Percentiles rank a stretch among this genome's conserved stretches.
Evolutionary conservation across 2,329 filamentous ascomycete species (phyloP).

Genomic region (Cytospora chrysosperma): DNA sequence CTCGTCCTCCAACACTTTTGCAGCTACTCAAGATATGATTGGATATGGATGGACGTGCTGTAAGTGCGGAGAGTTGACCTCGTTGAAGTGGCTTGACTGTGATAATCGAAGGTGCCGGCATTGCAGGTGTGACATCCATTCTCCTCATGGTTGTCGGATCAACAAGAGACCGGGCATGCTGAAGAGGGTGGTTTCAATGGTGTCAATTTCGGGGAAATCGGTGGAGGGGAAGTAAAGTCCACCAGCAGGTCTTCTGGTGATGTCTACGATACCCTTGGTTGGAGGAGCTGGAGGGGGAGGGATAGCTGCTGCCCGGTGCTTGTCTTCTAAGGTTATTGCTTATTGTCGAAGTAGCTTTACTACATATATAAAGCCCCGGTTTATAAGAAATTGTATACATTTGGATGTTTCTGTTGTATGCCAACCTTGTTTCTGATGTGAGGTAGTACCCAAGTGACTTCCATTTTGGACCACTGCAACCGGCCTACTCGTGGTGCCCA

Average conservation of each 20-base stretch:
- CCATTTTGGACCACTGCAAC: too few species aligned
- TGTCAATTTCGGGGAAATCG: neutral
- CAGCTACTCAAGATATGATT: neutral
- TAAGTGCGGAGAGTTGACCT: neutral
- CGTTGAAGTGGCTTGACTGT: constrained; percentile 15
- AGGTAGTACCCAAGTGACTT: too few species aligned
- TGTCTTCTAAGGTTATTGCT: too few species aligned
- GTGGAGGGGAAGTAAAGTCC: neutral
- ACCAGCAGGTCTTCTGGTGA: neutral
- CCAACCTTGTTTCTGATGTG: too few species aligned
- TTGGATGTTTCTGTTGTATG: too few species aligned
- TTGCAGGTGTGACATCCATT: neutral
- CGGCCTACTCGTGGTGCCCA: too few species aligned
- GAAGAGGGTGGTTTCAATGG: neutral
- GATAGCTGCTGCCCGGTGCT: too few species aligned
- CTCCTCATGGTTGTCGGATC: neutral
- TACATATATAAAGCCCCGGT: too few species aligned
- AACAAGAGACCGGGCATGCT: constrained; percentile 5
- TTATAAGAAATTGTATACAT: too few species aligned
- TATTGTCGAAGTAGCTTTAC: too few species aligned
- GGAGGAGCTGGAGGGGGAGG: too few species aligned
- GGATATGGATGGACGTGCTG: constrained; percentile 18
- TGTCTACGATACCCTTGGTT: neutral
- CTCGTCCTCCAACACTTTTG: neutral
- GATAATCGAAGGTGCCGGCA: constrained; percentile 7